These are phyloP conservation scores for Fusarium gaditjirri DNA, from an alignment of 2,329 filamentous ascomycete genomes.

Conservation along the genomic window DNA sequence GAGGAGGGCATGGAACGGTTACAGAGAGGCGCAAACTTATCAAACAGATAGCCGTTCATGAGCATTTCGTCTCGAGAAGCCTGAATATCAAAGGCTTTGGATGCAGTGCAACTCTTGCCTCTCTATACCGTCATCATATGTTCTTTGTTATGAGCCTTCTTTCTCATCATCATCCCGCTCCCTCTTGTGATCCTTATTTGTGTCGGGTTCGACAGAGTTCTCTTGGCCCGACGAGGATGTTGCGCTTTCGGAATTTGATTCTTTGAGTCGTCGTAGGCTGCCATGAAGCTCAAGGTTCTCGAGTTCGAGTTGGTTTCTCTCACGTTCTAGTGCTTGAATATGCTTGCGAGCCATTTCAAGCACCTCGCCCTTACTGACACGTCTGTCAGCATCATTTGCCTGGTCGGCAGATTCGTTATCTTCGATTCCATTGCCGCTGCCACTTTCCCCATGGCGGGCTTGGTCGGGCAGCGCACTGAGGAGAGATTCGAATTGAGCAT, in stretches of 20 bases:
- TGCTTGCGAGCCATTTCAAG: slow-evolving; percentile 45
- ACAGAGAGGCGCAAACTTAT: neutral
- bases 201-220: slow-evolving; percentile 26
- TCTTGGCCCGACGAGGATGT: slow-evolving; percentile 18
- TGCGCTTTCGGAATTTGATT: slow-evolving; percentile 15
- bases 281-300: slow-evolving; percentile 43
- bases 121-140: neutral
- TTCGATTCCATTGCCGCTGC: slow-evolving; percentile 19
- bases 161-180: slow-evolving; percentile 5
- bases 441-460: slow-evolving; percentile 23
- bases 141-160: neutral
- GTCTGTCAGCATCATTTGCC: slow-evolving; percentile 37
- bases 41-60: neutral
- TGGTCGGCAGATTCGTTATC: slow-evolving; percentile 36
- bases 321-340: slow-evolving; percentile 40
- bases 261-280: slow-evolving; percentile 37
- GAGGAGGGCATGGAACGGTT: neutral
- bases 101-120: neutral
- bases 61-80: neutral
- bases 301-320: slow-evolving; percentile 37
- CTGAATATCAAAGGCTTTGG: neutral
- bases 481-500: slow-evolving; percentile 44
- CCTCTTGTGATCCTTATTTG: slow-evolving; percentile 22
- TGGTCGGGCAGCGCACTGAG: slow-evolving; percentile 39
- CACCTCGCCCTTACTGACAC: slow-evolving; percentile 45